These are phyloP conservation scores for Fusarium sp. DNA, from an alignment of 2,329 filamentous ascomycete genomes.

Conservation along the genomic window DNA sequence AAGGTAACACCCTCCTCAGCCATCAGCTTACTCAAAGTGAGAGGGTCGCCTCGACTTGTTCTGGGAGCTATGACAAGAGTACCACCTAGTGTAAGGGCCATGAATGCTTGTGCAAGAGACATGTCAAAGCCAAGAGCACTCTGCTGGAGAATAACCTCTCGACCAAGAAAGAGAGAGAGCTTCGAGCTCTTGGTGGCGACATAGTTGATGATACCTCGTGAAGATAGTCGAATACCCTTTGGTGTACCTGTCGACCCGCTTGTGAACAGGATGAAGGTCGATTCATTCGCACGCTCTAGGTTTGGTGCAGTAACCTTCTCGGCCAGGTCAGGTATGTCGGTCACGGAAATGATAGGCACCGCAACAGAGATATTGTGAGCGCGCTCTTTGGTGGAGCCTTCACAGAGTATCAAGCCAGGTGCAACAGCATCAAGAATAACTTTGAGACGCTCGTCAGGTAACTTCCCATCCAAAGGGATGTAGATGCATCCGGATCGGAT, in stretches of 20 bases:
- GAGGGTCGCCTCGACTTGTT: neutral
- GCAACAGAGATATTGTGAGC: neutral
- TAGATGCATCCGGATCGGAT: neutral
- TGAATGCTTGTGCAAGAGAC: neutral
- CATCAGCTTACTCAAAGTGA: neutral
- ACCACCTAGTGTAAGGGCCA: neutral
- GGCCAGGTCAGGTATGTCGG: rapidly evolving
- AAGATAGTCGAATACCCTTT: neutral
- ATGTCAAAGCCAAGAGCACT: neutral
- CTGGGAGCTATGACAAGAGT: rapidly evolving
- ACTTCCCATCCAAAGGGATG: neutral
- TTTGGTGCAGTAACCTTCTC: neutral
- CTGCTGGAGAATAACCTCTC: neutral
- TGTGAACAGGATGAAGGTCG: neutral
- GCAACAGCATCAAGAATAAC: neutral
- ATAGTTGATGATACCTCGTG: neutral
- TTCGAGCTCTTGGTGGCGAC: neutral
- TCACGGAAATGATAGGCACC: neutral
- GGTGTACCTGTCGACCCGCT: neutral
- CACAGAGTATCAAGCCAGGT: neutral
- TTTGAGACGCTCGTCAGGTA: neutral
- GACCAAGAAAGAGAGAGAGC: neutral
- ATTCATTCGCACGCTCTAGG: neutral
- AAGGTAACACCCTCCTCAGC: neutral
- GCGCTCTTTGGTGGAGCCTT: neutral